phyloP scores from a whole-genome alignment of 2,329 filamentous ascomycete genomes.

The Sclerotinia subarctica region DNA sequence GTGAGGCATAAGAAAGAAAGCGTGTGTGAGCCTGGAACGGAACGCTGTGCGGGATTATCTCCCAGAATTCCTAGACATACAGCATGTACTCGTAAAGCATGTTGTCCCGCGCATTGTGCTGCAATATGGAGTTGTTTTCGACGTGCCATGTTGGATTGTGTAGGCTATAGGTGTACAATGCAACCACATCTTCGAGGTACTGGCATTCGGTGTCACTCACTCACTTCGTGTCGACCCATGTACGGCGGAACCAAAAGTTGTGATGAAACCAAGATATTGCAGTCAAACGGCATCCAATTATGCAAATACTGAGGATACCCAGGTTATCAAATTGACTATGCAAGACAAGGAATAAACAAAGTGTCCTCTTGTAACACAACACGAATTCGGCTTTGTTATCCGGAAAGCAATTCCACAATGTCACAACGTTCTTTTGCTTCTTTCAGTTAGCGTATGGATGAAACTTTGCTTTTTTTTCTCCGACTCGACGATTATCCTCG shows the following conservation, averaged over 20 bases:
- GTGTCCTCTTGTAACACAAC: background rate
- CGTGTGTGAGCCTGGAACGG: background rate
- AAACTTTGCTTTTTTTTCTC: background rate
- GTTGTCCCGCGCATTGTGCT: background rate
- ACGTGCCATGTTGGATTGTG: background rate
- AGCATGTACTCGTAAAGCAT: background rate
- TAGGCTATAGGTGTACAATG: background rate
- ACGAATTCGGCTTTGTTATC: conserved; percentile 6
- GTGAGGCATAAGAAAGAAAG: background rate
- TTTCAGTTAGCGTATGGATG: background rate
- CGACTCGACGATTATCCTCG: background rate
- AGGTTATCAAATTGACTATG: background rate
- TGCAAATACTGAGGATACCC: background rate
- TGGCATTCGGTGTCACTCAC: background rate
- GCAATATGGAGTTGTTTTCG: background rate
- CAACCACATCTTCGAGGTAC: background rate
- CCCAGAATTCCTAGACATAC: background rate
- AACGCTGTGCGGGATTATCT: background rate
- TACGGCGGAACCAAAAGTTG: background rate
- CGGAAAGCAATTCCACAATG: background rate
- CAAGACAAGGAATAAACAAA: background rate
- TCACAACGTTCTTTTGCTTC: conserved; percentile 1
- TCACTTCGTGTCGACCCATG: background rate
- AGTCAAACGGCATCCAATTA: background rate
- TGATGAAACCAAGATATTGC: background rate